phyloP scores from a whole-genome alignment of 2,329 filamentous ascomycete genomes.

The Claviceps pazoutovae region DNA sequence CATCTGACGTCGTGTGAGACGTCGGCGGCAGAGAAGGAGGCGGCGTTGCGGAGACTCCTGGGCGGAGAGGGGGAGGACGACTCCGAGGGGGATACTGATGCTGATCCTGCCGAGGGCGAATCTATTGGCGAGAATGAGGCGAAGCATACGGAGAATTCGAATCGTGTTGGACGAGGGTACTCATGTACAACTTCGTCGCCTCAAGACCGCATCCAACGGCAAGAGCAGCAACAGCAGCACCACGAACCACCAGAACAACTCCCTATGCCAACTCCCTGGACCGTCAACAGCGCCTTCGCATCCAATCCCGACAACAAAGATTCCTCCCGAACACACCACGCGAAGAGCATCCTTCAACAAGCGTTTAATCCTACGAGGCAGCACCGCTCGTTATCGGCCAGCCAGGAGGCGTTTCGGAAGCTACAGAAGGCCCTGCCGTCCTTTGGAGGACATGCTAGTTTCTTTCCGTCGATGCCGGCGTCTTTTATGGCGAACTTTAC shows the following conservation, averaged over 20 bases:
- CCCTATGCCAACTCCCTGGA: conserved; percentile 18
- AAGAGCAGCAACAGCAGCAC: background rate
- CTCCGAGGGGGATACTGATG: conserved; percentile 9
- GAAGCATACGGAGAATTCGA: too few species aligned
- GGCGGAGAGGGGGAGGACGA: conserved; percentile 11
- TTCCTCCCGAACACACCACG: conserved; percentile 11
- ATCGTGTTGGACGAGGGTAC: background rate
- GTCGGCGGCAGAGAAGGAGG: conserved; percentile 43
- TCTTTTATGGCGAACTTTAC: conserved; percentile 25
- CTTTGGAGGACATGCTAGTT: conserved; percentile 20
- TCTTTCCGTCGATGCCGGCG: conserved; percentile 28
- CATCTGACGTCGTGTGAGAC: conserved; percentile 40
- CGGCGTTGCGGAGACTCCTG: conserved; percentile 33
- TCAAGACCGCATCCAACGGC: background rate
- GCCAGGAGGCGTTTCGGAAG: conserved; percentile 42
- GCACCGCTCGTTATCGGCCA: conserved; percentile 38
- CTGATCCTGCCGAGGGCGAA: conserved; percentile 5
- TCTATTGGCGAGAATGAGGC: too few species aligned
- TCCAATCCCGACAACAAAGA: conserved; percentile 7
- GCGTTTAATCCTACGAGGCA: conserved; percentile 34
- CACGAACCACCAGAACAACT: conserved; percentile 1
- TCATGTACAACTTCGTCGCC: background rate
- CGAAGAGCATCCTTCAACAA: conserved; percentile 24
- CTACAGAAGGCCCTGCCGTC: conserved; percentile 44
- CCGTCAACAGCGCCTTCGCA: conserved; percentile 10